Evolutionary conservation across 2,329 filamentous ascomycete species (phyloP).

Genomic region (Sarocladium oryzae): DNA sequence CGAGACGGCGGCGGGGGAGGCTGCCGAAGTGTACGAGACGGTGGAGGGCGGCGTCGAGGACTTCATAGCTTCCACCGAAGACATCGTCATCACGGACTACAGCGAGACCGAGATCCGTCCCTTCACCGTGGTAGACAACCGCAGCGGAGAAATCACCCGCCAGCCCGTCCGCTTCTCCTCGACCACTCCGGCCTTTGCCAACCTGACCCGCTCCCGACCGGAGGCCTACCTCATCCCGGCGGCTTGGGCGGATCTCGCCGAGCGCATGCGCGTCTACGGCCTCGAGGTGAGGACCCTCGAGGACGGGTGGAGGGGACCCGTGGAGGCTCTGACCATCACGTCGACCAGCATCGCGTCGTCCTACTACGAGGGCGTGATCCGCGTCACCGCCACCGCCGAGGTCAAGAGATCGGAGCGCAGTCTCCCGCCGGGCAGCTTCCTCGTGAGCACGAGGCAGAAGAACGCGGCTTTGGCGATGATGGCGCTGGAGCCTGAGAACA

Average conservation of each 20-base stretch:
- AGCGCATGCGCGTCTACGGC: constrained; percentile 19
- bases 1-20: constrained; percentile 23
- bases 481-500: constrained; percentile 25
- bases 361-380: constrained; percentile 22
- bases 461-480: constrained; percentile 23
- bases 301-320: constrained; percentile 17
- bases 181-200: constrained; percentile 22
- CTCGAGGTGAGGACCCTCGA: constrained; percentile 19
- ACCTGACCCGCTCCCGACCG: constrained; percentile 23
- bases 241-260: constrained; percentile 21
- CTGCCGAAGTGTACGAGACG: constrained; percentile 19
- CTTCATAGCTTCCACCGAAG: constrained; percentile 21
- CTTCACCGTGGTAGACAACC: constrained; percentile 22
- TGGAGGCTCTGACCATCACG: constrained; percentile 22
- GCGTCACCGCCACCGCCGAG: constrained; percentile 17
- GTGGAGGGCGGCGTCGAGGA: constrained; percentile 18
- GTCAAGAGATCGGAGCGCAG: constrained; percentile 13
- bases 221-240: constrained; percentile 24
- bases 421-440: constrained; percentile 23
- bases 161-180: constrained; percentile 21
- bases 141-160: constrained; percentile 20
- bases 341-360: constrained; percentile 14
- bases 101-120: constrained; percentile 15
- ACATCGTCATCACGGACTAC: constrained; percentile 23
- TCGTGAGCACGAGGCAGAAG: constrained; percentile 25